A percentile compares a stretch with the other conserved stretches of the same genome.
Evolutionary conservation across 805 yeast species (phyloP).

Genomic region (Saccharomycopsis lassenensis): DNA sequence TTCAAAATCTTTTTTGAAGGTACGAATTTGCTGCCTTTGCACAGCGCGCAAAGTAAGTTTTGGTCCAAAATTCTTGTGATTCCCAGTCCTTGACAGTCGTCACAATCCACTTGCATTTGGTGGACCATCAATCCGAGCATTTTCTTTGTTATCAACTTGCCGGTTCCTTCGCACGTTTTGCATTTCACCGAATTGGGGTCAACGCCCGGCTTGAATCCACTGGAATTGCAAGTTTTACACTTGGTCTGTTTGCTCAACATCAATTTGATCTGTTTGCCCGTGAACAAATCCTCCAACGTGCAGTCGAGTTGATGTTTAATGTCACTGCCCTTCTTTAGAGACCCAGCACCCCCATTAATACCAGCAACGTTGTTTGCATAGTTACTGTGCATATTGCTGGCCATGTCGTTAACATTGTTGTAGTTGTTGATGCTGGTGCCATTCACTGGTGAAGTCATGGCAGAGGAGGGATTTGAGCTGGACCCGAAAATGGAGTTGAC

Average conservation of each 20-base stretch:
- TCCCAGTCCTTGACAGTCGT: conserved; percentile 35
- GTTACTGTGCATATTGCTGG: background rate
- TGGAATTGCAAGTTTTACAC: conserved; percentile 42
- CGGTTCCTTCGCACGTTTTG: conserved; percentile 31
- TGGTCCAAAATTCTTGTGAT: conserved; percentile 21
- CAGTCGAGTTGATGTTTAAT: conserved; percentile 46
- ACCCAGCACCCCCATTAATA: background rate
- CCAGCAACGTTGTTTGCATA: background rate
- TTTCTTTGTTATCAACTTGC: conserved; percentile 29
- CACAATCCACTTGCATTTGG: conserved; percentile 34
- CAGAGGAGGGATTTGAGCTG: background rate
- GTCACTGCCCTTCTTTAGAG: conserved; percentile 36
- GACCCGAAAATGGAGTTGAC: conserved; percentile 1
- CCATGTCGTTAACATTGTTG: background rate
- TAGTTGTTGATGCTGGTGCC: background rate
- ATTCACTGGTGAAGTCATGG: background rate
- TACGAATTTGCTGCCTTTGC: conserved; percentile 36
- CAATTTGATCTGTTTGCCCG: conserved; percentile 45
- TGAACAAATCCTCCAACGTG: conserved; percentile 43
- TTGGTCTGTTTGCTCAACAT: conserved; percentile 39
- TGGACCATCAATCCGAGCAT: conserved; percentile 37
- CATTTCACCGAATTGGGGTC: conserved; percentile 23
- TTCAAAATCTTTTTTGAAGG: conserved; percentile 40
- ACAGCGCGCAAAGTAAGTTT: conserved; percentile 28
- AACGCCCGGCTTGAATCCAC: conserved; percentile 31